Evolutionary conservation across 371 early-diverging fungal genomes (phyloP), one percentile per base, ranked within the genome.

Genomic region (Mortierella sp.): DNA sequence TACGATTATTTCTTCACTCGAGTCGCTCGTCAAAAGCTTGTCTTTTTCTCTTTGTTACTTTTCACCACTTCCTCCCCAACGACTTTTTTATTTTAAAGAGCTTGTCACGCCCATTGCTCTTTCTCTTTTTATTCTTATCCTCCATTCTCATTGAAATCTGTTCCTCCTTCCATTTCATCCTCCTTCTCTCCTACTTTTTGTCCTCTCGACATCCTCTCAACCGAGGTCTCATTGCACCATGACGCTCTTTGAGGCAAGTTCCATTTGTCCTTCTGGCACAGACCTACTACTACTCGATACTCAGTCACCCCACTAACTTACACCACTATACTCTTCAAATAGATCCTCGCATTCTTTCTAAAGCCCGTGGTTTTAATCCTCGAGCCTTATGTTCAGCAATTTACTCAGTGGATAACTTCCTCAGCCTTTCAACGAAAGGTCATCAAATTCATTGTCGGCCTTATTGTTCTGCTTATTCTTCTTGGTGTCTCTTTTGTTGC

Each of bases 331-430:
- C 29, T 29, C 23, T 57, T 2, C n/a, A 49, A 22, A n/a, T 74
- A 84, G 84, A 69, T 80, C 58, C 65, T 83, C 63, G 57, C 71
- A 31, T 83, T 84, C 76, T 83, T 84, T 49, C 60, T 84, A 62
- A 75, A 80, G 2, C 84, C 84, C 13, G 26, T 84, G 56, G 45
- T 72, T 47, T 57, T 32, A 3, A 42, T 84, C n/a, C 64, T 84
- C 28, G 83, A 83, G 29, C 84, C 84, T 10, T 80, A 80, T 62
- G 70, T 83, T 53, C 58, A 69, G 32, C 79, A 81, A 34, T 37
- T 83, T 26, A 59, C 67, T 26, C 70, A 83, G 43, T 76, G 74
- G 49, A 49, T 84, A 65, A 76, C 84, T 4, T 83, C 84, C 23
- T 72, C 75, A 5, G 76, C 79, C 40, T 53, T 83, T 28, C 83